Evolutionary conservation across 148 eudicot genomes (phyloP), one percentile per base, ranked within the genome.

Genomic region (Rhododendron vialii): DNA sequence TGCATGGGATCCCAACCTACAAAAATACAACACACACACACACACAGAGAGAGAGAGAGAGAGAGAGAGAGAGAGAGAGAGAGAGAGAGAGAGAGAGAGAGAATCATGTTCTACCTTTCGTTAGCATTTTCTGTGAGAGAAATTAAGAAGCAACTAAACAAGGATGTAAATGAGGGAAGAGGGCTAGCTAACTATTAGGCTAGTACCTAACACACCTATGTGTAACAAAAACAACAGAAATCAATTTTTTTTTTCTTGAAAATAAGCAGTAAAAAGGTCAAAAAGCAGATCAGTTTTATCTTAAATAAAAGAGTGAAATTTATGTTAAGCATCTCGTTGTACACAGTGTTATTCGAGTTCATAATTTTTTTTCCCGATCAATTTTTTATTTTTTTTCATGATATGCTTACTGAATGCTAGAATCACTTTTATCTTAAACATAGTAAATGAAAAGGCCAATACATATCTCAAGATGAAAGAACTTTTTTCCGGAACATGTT

Each of bases 1-100:
- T 95, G 91, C 90, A 93, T 83, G 99, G 99, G 45, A 97, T 94
- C 90, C 91, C 99, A 79, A 96, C 98, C 99, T 95, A 82, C 74
- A 86, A 14, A 43, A 45, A 76, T n/a, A 10, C 71, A 63, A 41
- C 45, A 41, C 45, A 41, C 6, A 33, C 35, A 33, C 35, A 57
- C 7, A 7, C 6, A 36, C 20, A 75, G 13, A 14, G 20, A 65
- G 50, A 7, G 28, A 71, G 38, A 71, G 30, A 63, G 50, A 50
- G 59, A 36, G 30, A 75, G 13, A 14, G 20, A 65, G 50, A 7
- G 28, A 71, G 26, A 71, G 30, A 63, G 51, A 50, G 59, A 69
- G 73, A 80, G 80, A 81, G 55, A 81, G 78, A 86, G 84, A 86
- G 84, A 33, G 84, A 38, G 33, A 77, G 15, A 8, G 24, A 45